Evolutionary conservation across 805 yeast genomes (phyloP).

Genomic region (Candida ulmi): DNA sequence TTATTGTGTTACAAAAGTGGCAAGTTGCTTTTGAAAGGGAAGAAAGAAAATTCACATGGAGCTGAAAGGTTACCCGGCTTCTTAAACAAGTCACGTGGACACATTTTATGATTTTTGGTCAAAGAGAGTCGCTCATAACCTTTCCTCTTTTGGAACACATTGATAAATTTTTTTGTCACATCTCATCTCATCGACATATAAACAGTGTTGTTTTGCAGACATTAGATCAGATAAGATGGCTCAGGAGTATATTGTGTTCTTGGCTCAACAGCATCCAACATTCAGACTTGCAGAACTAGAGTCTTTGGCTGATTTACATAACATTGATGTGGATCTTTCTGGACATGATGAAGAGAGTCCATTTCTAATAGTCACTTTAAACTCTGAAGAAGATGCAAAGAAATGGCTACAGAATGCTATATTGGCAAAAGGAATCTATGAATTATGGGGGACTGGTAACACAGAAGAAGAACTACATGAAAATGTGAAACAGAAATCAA

Average conservation of each 20-base stretch:
- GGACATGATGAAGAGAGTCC: conserved; percentile 58
- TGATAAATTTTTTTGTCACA: background rate
- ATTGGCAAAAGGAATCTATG: conserved; percentile 71
- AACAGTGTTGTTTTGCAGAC: background rate
- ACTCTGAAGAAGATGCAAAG: conserved; percentile 61
- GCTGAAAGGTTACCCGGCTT: too few species aligned
- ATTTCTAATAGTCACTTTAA: conserved; percentile 62
- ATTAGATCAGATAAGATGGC: conserved; percentile 25
- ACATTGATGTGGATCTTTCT: conserved; percentile 52
- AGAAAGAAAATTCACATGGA: too few species aligned
- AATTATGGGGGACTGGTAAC: conserved; percentile 73
- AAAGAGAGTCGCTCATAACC: too few species aligned
- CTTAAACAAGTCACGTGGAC: too few species aligned
- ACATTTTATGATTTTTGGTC: too few species aligned
- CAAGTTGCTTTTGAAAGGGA: too few species aligned
- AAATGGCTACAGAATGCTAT: conserved; percentile 62
- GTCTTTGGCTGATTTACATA: conserved; percentile 66
- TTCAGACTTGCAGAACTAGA: conserved; percentile 82
- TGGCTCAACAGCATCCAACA: conserved; percentile 79
- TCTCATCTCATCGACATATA: background rate
- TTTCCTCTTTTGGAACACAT: too few species aligned
- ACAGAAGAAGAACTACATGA: conserved; percentile 53
- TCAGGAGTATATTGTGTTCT: conserved; percentile 66
- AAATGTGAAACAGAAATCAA: conserved; percentile 27
- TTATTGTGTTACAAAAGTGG: too few species aligned